phyloP scores from a whole-genome alignment of 2,329 filamentous ascomycete species.

The Lachnellula cervina region DNA sequence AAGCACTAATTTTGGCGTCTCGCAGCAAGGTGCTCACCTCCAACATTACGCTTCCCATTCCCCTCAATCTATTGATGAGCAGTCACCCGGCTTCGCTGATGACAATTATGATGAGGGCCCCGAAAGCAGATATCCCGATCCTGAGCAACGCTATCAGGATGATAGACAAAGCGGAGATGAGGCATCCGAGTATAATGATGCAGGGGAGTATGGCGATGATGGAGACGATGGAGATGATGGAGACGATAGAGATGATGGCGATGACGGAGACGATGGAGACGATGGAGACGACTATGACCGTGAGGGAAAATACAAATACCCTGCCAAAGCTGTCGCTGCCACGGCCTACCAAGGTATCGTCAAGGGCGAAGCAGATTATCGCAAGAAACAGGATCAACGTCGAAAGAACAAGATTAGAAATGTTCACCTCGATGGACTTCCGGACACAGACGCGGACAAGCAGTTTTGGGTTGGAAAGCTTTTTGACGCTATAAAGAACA shows the following conservation, averaged over 20 bases:
- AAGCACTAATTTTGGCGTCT: too few species aligned
- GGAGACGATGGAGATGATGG: too few species aligned
- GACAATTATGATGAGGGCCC: too few species aligned
- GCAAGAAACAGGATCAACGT: not conserved
- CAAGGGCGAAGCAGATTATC: not conserved
- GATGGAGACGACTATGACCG: not conserved
- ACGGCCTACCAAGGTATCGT: not conserved
- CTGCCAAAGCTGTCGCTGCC: not conserved
- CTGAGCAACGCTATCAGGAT: too few species aligned
- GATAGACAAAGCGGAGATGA: too few species aligned
- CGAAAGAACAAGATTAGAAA: not conserved
- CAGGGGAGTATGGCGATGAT: too few species aligned
- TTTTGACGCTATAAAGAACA: slow-evolving; percentile 16
- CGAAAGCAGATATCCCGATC: too few species aligned
- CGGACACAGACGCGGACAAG: not conserved
- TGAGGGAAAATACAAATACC: not conserved
- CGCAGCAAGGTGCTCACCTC: too few species aligned
- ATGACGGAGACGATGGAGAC: not conserved
- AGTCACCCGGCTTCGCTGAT: too few species aligned
- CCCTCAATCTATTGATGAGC: too few species aligned
- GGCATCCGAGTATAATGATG: too few species aligned
- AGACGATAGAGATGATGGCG: not conserved
- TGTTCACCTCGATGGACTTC: not conserved
- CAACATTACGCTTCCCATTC: too few species aligned
- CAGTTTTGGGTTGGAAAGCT: slow-evolving; percentile 6